Base-by-base conservation (phyloP, 2,329 filamentous ascomycete species). In the Nemania sp. region DNA sequence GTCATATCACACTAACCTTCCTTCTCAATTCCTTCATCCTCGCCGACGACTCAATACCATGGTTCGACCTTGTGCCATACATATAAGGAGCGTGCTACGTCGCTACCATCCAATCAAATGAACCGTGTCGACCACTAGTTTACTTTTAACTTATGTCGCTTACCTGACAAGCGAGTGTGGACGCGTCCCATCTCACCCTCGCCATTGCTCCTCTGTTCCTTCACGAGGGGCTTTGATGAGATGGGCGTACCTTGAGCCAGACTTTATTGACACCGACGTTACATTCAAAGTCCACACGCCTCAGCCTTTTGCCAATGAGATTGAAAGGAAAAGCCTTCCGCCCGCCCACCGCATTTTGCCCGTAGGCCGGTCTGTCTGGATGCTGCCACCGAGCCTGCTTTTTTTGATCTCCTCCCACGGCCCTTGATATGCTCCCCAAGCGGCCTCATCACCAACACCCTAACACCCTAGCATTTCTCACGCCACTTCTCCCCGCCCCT, bases 231-330 rank as follows among this genome's bases (percentile, higher is more conserved):
- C 45, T 51, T 57, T 67, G 57, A 58, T 59, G 56, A 51, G 41
- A 59, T 32, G 57, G 29, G 56, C 47, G 47, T 68, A 61, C 41
- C 58, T 45, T 27, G 53, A 62, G 26, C 43, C 26, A 62, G 57
- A 61, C 47, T 56, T 32, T 57, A 54, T 59, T 22, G 68, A 64
- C 61, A 68, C 65, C 65, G 64, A 70, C 64, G 65, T 70, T 70
- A 60, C 68, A 70, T 68, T n/a, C 51, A 59, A 52, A 43, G 26
- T 45, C 58, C 53, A 54, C 61, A 35, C 51, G 20, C 55, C 49
- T 57, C 64, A 27, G n/a, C 41, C 51, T 56, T 13, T 38, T 65
- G 53, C 68, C 64, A 70, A 68, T 70, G 57, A 67, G 18, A 64
- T 62, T 29, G 13, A 32, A 49, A 47, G 20, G 32, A 59, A n/a